Conservation (phyloP, 2,329 filamentous ascomycete genomes). For the Trichoderma aggressivum region DNA sequence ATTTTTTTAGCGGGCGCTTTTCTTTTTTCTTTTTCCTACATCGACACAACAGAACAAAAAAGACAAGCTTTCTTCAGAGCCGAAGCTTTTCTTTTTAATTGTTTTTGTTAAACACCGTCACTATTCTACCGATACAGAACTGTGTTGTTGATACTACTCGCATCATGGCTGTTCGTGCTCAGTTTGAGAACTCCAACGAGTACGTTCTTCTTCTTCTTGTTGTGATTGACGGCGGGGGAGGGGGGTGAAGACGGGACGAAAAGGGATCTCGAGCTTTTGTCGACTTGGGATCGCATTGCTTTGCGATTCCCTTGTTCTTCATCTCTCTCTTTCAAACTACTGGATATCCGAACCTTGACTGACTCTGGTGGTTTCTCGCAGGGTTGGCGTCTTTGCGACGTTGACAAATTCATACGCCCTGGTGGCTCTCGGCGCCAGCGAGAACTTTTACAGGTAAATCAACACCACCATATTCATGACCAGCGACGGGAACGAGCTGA, state of each 20-base stretch:
- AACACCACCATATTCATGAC: not conserved
- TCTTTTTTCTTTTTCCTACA: not conserved
- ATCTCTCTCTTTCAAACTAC: too few species aligned
- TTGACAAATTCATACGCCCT: constrained; percentile 97
- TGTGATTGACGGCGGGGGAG: not conserved
- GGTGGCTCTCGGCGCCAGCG: constrained; percentile 88
- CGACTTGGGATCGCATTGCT: not conserved
- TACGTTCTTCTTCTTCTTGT: constrained; percentile 43
- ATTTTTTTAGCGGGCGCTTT: not conserved
- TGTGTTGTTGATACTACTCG: not conserved
- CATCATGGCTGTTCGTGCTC: constrained; percentile 64
- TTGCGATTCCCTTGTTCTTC: not conserved
- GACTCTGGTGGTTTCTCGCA: constrained; percentile 36
- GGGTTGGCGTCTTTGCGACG: constrained; percentile 93
- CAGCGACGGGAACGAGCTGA: not conserved
- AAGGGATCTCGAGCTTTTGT: not conserved
- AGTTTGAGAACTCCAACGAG: constrained; percentile 92
- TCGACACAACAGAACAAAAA: not conserved
- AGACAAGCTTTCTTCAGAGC: not conserved
- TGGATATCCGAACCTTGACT: not conserved
- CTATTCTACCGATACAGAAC: not conserved
- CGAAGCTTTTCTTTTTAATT: not conserved
- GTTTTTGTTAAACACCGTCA: not conserved
- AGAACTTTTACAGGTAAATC: constrained; percentile 93
- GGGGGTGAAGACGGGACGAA: not conserved